Evolutionary conservation across 1,284 basidiomycete species (phyloP), one percentile per base, ranked within the genome.

Genomic region (Vanrija sp.): DNA sequence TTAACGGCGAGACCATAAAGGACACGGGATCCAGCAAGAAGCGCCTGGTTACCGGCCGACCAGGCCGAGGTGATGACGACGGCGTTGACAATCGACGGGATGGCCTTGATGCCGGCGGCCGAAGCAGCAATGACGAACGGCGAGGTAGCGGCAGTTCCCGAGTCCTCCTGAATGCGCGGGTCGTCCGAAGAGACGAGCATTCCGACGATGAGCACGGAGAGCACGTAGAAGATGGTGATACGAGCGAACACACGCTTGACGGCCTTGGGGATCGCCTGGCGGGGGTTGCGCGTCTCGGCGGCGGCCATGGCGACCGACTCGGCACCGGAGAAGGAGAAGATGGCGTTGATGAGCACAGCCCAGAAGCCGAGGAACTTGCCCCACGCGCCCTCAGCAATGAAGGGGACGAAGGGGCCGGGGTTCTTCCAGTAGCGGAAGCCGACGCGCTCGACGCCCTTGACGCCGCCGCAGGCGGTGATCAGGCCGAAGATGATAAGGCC

Each of bases 61-160:
- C 58, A 58, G 19, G 67, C 56, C 26, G 64, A 60, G 14, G 57
- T 62, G 21, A 69, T 54, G 49, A 71, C 56, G 28, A 57, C 66
- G 19, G 70, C 75, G 57, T 79, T 80, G 58, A 76, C 65, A 26
- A 78, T 65, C 52, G 67, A 67, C 3, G 68, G 66, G 4, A 90
- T 75, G 3, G 78, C 80, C 60, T 82, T 83, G 73, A 91, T 89
- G 19, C 86, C 84, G 0, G 86, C 85, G 23, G 78, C 80, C 57
- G 81, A 65, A 66, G 85, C 71, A 63, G 87, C 87, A 61, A 73
- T 62, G 26, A 72, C 87, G 69, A 89, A 90, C 0, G 88, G 87
- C 9, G 85, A 87, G 3, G 82, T 82, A 3, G 83, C 83, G 38
- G 87, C 88, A 8, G 82, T 85, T 5, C 82, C 81, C 44, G 65